phyloP scores from a whole-genome alignment of 2,329 filamentous ascomycete species.

The Trichoderma oligosporum region DNA sequence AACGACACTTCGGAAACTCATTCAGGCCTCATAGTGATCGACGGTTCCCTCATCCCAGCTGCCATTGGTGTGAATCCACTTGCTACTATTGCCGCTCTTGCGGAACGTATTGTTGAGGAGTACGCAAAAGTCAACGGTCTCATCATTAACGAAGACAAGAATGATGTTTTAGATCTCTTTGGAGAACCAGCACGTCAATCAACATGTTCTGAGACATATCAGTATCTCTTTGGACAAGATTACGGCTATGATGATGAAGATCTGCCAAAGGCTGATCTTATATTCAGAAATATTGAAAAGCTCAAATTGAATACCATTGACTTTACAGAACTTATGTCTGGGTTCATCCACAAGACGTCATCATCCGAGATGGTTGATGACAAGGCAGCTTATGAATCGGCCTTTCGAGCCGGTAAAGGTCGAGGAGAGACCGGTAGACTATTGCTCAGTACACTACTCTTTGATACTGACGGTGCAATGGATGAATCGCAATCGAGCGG shows the following conservation, averaged over 20 bases:
- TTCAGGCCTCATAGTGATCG: conserved; percentile 57
- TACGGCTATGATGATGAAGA: neutral
- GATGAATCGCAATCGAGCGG: conserved; percentile 1
- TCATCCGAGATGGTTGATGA: conserved; percentile 43
- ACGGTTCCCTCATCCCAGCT: conserved; percentile 58
- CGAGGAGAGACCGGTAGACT: conserved; percentile 54
- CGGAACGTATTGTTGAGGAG: conserved; percentile 58
- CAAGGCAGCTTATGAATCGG: conserved; percentile 50
- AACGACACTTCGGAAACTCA: conserved; percentile 47
- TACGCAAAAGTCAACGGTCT: conserved; percentile 43
- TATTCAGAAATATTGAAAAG: conserved; percentile 7
- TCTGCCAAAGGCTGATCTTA: neutral
- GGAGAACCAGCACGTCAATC: conserved; percentile 44
- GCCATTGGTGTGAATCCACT: conserved; percentile 64
- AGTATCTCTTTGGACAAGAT: neutral
- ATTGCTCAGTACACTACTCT: conserved; percentile 56
- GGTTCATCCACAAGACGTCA: conserved; percentile 47
- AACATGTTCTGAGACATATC: neutral
- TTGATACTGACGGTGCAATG: conserved; percentile 33
- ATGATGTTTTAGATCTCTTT: conserved; percentile 52
- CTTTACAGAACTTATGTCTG: conserved; percentile 63
- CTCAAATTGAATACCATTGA: conserved; percentile 44
- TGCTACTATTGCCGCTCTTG: conserved; percentile 65
- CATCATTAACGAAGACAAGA: conserved; percentile 43
- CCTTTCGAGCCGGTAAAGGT: conserved; percentile 50